These are phyloP conservation scores for Fistulifera solaris DNA, from an alignment of 108 stramenopile species.

Conservation along the genomic window DNA sequence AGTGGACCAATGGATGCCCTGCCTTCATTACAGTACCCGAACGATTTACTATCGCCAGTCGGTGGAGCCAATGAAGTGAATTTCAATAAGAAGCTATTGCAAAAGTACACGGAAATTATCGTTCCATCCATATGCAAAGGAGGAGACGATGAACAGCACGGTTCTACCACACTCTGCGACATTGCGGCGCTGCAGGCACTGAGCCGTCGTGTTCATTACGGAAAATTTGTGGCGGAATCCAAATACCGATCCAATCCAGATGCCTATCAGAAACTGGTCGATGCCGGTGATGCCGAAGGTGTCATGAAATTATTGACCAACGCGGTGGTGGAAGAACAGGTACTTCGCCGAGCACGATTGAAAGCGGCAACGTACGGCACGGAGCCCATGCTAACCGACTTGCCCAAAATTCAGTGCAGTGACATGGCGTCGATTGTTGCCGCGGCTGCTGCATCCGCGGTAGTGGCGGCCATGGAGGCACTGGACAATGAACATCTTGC, in stretches of 20 bases:
- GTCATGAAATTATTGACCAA: slow-evolving; percentile 94
- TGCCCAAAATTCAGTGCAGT: slow-evolving; percentile 32
- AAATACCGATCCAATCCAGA: slow-evolving; percentile 87
- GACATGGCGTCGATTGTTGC: slow-evolving; percentile 48
- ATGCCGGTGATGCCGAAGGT: slow-evolving; percentile 87
- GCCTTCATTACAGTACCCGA: slow-evolving; percentile 73
- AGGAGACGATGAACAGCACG: slow-evolving; percentile 98
- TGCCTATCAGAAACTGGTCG: slow-evolving; percentile 79
- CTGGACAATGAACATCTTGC: slow-evolving; percentile 15
- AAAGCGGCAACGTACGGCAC: slow-evolving; percentile 93
- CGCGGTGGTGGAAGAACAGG: slow-evolving; percentile 87
- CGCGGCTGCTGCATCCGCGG: slow-evolving; percentile 70
- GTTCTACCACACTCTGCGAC: slow-evolving; percentile 82
- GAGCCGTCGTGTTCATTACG: slow-evolving; percentile 89
- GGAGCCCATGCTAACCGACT: slow-evolving; percentile 59
- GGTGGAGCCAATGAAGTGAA: slow-evolving; percentile 67
- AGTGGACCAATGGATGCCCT: slow-evolving; percentile 40
- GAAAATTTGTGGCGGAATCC: slow-evolving; percentile 97
- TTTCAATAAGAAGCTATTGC: slow-evolving; percentile 81
- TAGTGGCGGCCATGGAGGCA: slow-evolving; percentile 63
- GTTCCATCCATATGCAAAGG: slow-evolving; percentile 59
- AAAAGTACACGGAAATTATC: slow-evolving; percentile 73
- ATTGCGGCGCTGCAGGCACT: slow-evolving; percentile 88
- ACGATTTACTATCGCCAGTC: slow-evolving; percentile 51
- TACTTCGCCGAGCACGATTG: slow-evolving; percentile 77